These are phyloP conservation scores for Aspergillus pseudoglaucus DNA, from an alignment of 2,329 filamentous ascomycete species.

Conservation along the genomic window DNA sequence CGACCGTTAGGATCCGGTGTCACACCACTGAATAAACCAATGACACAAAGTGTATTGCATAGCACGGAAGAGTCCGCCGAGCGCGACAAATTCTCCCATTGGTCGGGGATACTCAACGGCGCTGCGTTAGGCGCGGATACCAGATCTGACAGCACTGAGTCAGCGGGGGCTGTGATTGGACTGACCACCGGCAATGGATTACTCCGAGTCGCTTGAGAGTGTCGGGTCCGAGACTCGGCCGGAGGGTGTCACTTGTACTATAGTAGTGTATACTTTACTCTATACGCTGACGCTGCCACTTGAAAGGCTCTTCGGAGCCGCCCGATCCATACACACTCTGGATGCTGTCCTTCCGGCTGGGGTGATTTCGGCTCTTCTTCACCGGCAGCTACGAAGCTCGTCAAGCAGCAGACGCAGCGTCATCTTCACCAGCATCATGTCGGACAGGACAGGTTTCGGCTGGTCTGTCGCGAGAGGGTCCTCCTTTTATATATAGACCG, in stretches of 20 bases:
- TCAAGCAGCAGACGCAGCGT: neutral
- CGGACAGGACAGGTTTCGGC: neutral
- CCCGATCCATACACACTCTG: conserved; percentile 3
- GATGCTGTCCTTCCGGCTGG: conserved; percentile 18
- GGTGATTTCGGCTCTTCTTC: conserved; percentile 17
- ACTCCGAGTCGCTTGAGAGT: neutral
- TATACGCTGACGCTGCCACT: neutral
- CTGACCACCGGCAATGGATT: neutral
- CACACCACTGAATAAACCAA: neutral
- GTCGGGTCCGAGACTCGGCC: conserved; percentile 19
- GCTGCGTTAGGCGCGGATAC: neutral
- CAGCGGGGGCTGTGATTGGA: neutral
- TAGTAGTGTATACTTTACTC: neutral
- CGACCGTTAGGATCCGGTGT: neutral
- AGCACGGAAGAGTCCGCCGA: neutral
- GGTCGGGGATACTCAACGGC: neutral
- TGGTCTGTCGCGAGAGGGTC: neutral
- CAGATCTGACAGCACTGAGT: neutral
- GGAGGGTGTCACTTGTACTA: neutral
- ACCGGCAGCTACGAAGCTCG: conserved; percentile 5
- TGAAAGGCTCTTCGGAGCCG: neutral
- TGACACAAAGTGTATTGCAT: neutral
- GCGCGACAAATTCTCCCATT: neutral
- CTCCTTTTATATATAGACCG: neutral
- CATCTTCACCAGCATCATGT: neutral